Evolutionary conservation across 345 rosid species (phyloP).

Genomic region (Triadica sebifera): DNA sequence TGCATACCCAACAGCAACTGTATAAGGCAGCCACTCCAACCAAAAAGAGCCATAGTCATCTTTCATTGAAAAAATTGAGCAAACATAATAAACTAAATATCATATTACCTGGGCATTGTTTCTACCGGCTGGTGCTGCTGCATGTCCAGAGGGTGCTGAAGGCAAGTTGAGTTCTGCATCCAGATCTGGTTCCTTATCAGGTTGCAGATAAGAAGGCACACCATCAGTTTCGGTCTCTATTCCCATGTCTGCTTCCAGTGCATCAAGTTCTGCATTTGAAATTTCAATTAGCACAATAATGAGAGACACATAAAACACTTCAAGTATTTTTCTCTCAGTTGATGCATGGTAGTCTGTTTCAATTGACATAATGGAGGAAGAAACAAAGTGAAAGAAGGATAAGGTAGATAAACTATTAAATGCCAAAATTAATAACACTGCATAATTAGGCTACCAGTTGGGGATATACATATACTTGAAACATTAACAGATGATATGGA

Average conservation of each 20-base stretch:
- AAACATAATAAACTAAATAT: not conserved
- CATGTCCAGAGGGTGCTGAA: slow-evolving; percentile 65
- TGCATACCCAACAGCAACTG: not conserved
- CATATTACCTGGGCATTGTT: slow-evolving; percentile 57
- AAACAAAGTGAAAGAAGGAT: not conserved
- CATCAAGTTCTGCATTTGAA: slow-evolving; percentile 77
- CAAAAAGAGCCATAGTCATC: not conserved
- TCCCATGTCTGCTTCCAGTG: slow-evolving; percentile 97
- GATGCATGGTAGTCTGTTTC: not conserved
- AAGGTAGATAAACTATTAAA: not conserved
- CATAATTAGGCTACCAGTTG: not conserved
- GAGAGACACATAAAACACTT: not conserved
- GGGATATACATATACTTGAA: no score
- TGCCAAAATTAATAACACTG: not conserved
- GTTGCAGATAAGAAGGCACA: slow-evolving; percentile 94
- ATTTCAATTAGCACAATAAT: not conserved
- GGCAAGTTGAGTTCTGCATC: slow-evolving; percentile 80
- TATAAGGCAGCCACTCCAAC: not conserved
- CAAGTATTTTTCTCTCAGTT: not conserved
- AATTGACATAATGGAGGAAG: not conserved
- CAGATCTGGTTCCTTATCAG: slow-evolving; percentile 73
- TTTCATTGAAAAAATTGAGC: not conserved
- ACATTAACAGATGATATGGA: not conserved
- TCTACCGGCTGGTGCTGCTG: slow-evolving; percentile 57
- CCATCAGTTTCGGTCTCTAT: slow-evolving; percentile 77